Percentiles rank a stretch among this genome's conserved stretches.
These are phyloP conservation scores for Claviceps quebecensis DNA, from an alignment of 2,329 filamentous ascomycete genomes.

Conservation along the genomic window DNA sequence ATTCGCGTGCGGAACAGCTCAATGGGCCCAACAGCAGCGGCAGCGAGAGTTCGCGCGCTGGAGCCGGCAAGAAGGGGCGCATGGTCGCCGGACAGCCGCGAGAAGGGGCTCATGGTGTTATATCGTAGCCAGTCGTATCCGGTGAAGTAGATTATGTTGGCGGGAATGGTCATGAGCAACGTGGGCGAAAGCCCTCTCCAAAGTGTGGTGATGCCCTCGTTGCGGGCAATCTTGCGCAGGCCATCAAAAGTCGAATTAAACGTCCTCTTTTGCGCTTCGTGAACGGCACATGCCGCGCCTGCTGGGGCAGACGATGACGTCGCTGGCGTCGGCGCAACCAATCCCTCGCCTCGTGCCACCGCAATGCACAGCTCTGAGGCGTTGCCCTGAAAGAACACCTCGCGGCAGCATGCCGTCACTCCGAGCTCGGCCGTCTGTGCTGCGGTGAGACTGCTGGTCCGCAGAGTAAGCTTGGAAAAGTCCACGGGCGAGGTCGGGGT, in stretches of 20 bases:
- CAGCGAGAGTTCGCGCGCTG: conserved; percentile 64
- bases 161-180: conserved; percentile 82
- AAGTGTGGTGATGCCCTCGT: conserved; percentile 74
- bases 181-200: conserved; percentile 95
- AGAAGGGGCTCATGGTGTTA: conserved; percentile 58
- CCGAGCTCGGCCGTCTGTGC: conserved; percentile 70
- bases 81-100: conserved; percentile 50
- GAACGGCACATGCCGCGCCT: conserved; percentile 58
- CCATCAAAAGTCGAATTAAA: conserved; percentile 90
- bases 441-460: conserved; percentile 46
- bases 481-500: conserved; percentile 34
- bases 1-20: conserved; percentile 90
- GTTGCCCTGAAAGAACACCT: conserved; percentile 93
- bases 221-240: conserved; percentile 81
- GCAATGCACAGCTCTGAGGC: conserved; percentile 69
- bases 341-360: conserved; percentile 38
- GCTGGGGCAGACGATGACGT: conserved; percentile 30
- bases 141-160: conserved; percentile 97
- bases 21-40: conserved; percentile 72
- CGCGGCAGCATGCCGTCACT: conserved; percentile 86
- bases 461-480: conserved; percentile 41
- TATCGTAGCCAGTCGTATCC: conserved; percentile 91
- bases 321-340: conserved; percentile 22
- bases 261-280: conserved; percentile 69
- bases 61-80: conserved; percentile 71